Conservation (phyloP, 75 land plant genomes). For the Ceratopteris richardii region DNA sequence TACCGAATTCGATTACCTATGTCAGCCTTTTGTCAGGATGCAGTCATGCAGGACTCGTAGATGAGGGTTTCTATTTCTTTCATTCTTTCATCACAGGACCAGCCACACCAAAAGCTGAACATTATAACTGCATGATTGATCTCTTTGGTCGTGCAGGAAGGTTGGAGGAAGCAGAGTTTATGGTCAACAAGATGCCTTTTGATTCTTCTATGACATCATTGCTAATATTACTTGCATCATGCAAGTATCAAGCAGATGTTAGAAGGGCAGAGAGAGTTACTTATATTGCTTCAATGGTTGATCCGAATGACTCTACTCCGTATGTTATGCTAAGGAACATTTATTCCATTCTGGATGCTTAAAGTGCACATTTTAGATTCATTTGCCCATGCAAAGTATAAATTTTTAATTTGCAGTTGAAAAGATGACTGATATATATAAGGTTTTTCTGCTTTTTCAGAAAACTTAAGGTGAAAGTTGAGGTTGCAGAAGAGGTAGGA, state of each 20-base stretch:
- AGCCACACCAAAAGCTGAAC: not conserved
- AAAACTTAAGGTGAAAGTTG: no score
- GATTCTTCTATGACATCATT: not conserved
- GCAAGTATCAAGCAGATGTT: not conserved
- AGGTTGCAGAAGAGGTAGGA: no score
- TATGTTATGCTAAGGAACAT: not conserved
- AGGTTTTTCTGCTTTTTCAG: no score
- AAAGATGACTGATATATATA: no score
- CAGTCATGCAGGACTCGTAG: not conserved
- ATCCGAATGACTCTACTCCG: not conserved
- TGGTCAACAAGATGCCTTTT: not conserved
- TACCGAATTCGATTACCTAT: slow-evolving; percentile 6
- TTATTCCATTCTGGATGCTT: not conserved
- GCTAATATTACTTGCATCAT: not conserved
- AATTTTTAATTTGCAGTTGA: no score
- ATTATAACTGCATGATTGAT: slow-evolving; percentile 4
- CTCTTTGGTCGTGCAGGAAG: slow-evolving; percentile 1
- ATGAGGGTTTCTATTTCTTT: not conserved
- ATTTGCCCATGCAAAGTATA: no score
- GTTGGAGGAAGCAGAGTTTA: not conserved
- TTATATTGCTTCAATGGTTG: not conserved
- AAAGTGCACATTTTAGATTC: no score
- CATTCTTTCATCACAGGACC: not conserved
- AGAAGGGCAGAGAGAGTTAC: not conserved
- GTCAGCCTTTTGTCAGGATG: slow-evolving; percentile 10